Evolutionary conservation across 2,329 filamentous ascomycete genomes (phyloP), one percentile per base, ranked within the genome.

Genomic region (Coniella vitis): DNA sequence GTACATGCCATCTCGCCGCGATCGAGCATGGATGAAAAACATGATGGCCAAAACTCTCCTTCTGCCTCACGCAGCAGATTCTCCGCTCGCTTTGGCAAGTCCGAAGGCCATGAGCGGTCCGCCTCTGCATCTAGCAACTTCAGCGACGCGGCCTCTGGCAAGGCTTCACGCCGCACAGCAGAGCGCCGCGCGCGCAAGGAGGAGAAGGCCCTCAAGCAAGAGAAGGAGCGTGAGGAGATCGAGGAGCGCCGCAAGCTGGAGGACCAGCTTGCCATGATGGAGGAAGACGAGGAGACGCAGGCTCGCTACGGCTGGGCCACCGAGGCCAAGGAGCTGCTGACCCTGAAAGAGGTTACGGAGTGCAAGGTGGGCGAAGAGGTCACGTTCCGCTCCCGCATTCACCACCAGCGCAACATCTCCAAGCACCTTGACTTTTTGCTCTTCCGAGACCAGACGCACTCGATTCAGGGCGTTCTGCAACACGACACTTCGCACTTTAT

Each of bases 401-500:
- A 91, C 64, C 87, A 90, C 49, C 75, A 93, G 51, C 82, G 90
- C 40, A 84, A 85, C 58, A 78, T 95, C 70, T 91, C 88, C 62
- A 78, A 87, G 58, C 84, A 86, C 57, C 74, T 95, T 31, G 87
- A 89, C 59, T 95, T 95, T 65, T 71, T 95, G 38, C 78, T 95
- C 51, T 85, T 95, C 61, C 84, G 90, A 48, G 88, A 95, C 67
- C 86, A 90, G 67, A 82, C 86, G 12, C 75, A 79, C 56, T 93
- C 89, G 20, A 80, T 95, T 45, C 90, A 96, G 65, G 90, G 88
- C 54, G 87, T 95, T 3, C 71, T 96, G 36, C 72, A 80, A 19
- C 69, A 73, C 52, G 71, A 48, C 29, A 48, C 14, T 54, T 64
- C 48, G 64, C 63, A 56, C 58, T 91, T 95, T 76, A 75, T 95